Conservation (phyloP, 2,329 filamentous ascomycete species). For the Cytospora leucostoma region DNA sequence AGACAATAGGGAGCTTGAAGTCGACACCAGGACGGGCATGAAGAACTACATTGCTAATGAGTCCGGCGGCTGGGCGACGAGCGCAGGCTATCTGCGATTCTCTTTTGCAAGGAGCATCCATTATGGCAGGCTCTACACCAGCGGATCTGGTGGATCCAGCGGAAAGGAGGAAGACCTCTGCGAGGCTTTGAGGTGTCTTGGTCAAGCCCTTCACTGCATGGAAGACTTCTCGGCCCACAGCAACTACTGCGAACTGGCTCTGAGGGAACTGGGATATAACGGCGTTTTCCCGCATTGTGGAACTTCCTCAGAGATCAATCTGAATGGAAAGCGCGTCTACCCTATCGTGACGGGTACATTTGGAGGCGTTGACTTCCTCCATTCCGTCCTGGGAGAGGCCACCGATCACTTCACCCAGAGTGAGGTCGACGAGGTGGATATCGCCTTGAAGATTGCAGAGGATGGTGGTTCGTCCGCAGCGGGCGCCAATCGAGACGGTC, state of each 20-base stretch:
- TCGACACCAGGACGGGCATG: constrained; percentile 84
- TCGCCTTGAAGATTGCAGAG: constrained; percentile 70
- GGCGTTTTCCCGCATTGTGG: constrained; percentile 77
- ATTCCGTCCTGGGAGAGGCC: constrained; percentile 75
- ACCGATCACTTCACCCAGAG: constrained; percentile 84
- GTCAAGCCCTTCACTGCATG: constrained; percentile 74
- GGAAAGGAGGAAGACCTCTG: constrained; percentile 77
- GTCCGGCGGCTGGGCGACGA: constrained; percentile 83
- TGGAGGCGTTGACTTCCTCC: constrained; percentile 80
- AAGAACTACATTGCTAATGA: constrained; percentile 99
- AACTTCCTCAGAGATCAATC: constrained; percentile 62
- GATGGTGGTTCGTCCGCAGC: constrained; percentile 33
- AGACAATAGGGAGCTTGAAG: constrained; percentile 67
- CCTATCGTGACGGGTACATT: constrained; percentile 75
- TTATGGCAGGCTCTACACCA: constrained; percentile 74
- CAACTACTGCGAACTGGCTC: constrained; percentile 78
- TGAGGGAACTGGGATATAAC: constrained; percentile 69
- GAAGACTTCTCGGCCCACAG: constrained; percentile 81
- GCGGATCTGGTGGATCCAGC: constrained; percentile 57
- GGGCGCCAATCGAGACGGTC: constrained; percentile 30
- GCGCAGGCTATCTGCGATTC: constrained; percentile 78
- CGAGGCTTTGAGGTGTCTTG: constrained; percentile 75
- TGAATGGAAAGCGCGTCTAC: constrained; percentile 67
- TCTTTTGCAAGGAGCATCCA: constrained; percentile 75
- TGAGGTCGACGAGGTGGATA: constrained; percentile 78